phyloP scores from a whole-genome alignment of 768 basidiomycete species.

The Termitomyces sp. region DNA sequence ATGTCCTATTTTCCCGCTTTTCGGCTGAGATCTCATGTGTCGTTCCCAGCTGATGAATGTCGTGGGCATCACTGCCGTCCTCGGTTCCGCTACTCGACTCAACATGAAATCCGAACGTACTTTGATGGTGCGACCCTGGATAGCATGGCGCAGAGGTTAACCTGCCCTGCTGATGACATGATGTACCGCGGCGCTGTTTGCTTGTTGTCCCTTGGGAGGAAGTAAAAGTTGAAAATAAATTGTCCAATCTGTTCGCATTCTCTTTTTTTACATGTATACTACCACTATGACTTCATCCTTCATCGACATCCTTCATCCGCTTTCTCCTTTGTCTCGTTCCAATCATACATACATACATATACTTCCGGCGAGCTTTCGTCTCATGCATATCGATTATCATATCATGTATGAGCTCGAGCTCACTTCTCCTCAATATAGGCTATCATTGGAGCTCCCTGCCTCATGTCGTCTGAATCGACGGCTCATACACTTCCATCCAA shows the following conservation, averaged over 20 bases:
- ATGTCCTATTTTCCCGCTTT: background rate
- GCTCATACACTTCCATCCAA: too few relatives aligned
- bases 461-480: too few relatives aligned
- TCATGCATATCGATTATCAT: background rate
- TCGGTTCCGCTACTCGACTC: slow-evolving; percentile 9
- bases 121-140: slow-evolving; percentile 7
- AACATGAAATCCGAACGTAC: slow-evolving; percentile 2
- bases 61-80: background rate
- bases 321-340: background rate
- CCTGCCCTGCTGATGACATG: background rate
- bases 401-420: too few relatives aligned
- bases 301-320: background rate
- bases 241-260: background rate
- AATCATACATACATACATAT: background rate
- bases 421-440: background rate
- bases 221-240: background rate
- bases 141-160: background rate
- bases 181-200: background rate
- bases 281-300: background rate
- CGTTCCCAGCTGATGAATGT: background rate
- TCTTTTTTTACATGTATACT: background rate
- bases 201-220: background rate
- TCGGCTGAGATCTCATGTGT: background rate
- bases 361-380: background rate
- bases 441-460: too few relatives aligned